Base-by-base conservation (phyloP, 345 rosid genomes). In the Eutrema yunnanense region DNA sequence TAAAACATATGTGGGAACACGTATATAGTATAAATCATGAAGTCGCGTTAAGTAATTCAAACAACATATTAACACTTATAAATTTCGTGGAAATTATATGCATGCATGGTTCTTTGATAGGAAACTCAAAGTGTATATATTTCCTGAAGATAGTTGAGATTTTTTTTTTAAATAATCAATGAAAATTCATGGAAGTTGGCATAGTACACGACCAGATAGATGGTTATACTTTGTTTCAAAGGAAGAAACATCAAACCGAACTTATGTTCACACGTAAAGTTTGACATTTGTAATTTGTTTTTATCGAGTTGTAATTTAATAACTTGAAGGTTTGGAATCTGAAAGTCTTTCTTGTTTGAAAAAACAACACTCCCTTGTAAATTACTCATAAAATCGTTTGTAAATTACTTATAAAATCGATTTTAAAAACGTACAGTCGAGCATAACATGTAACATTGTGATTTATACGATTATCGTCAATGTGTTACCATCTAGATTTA, bases 131-230 rank as follows among this genome's bases (percentile, higher is more conserved):
- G 65, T 7, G 38, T 62, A 19, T 19, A 19, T 19, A 47, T 37
- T 75, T 75, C 69, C 27, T 52, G 29, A 43, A 52, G 43, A 61
- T 68, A 46, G 70, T 9, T 69, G 79, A 54, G 58, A 61, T 63
- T 30, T 52, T 61, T 16, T 4, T n/a, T n/a, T n/a, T n/a, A 60
- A 43, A 60, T 19, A 44, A 61, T 29, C 51, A 30, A 44, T 6
- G 58, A 69, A 53, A 54, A 54, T 53, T 75, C 74, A 37, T 63
- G 65, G 79, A 75, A 62, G 65, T 75, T 75, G 52, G 63, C 37
- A 61, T 51, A 60, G 41, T 58, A 46, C 50, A 62, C 9, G 71
- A 62, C 70, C 65, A 46, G 2, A 38, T 43, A 26, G 40, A 32
- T 33, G 30, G 10, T 43, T 51, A 27, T 42, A 52, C 50, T 46